phyloP scores from a whole-genome alignment of 306 rosid genomes.

The Trifolium repens region DNA sequence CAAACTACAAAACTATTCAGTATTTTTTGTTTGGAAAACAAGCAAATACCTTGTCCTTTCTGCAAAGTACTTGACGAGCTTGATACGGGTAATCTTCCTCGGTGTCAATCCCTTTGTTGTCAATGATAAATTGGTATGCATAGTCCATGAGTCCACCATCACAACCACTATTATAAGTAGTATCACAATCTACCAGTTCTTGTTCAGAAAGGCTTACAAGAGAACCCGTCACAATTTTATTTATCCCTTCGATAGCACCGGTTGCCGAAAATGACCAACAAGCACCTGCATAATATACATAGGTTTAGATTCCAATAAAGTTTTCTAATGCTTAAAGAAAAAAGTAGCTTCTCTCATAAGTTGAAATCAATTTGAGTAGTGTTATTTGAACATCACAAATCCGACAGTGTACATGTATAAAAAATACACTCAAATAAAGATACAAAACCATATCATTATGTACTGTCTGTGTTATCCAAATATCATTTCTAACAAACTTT shows the following conservation, averaged over 20 bases:
- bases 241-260: conserved; percentile 95
- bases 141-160: conserved; percentile 86
- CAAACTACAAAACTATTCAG: conserved; percentile 2
- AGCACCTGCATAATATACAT: conserved; percentile 63
- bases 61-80: conserved; percentile 55
- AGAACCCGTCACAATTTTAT: conserved; percentile 83
- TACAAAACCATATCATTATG: too few species aligned
- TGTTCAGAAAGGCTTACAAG: conserved; percentile 92
- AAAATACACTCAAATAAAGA: too few species aligned
- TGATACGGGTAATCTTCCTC: conserved; percentile 80
- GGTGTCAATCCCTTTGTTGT: conserved; percentile 80
- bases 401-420: too few species aligned
- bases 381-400: too few species aligned
- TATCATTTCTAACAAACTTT: too few species aligned
- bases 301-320: not conserved
- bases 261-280: conserved; percentile 96
- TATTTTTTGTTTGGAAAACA: not conserved
- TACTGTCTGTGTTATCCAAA: too few species aligned
- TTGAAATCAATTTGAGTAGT: too few species aligned
- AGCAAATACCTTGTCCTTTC: conserved; percentile 61
- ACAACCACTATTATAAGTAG: conserved; percentile 70
- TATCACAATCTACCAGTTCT: conserved; percentile 85
- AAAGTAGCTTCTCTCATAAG: too few species aligned
- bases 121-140: conserved; percentile 75
- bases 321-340: not conserved